Base-by-base conservation (phyloP, 441 rosid genomes). In the Euphorbia celastroides region DNA sequence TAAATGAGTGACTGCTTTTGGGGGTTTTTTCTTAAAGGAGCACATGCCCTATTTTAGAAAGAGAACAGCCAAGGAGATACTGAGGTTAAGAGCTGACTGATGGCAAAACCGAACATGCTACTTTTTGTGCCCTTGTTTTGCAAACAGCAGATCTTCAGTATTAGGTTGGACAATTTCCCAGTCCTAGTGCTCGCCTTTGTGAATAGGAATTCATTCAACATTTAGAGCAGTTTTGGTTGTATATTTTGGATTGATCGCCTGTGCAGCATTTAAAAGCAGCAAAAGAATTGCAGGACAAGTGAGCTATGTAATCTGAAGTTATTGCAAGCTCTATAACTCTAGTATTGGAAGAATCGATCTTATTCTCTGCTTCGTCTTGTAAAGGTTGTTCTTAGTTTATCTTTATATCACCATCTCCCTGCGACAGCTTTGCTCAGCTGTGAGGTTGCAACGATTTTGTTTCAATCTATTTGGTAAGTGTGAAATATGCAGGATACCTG, bases 61-160 rank as follows among this genome's bases (percentile, higher is more conserved):
- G 76, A 86, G 93, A 77, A 91, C 97, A n/a, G 90, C 92, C 6
- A 87, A 86, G 77, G 96, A 93, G 79, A 85, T 93, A 62, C 80
- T 93, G 66, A 81, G 78, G 76, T 67, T 82, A 79, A 83, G 75
- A 87, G 97, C 99, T 3, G 80, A 89, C 50, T 88, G 85, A 87
- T 71, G 67, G 36, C 60, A 50, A 52, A 17, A 48, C 26, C 28
- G 54, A 28, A 31, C 5, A 16, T 27, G 44, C 65, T 17, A 5
- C 26, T 7, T 4, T 3, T 11, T 48, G 32, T 57, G 41, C 20
- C 57, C 12, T 17, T 5, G 12, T 48, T 36, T 32, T 38, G 66
- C 66, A 38, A 46, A 54, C 26, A 41, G 62, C 65, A 67, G 59
- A 48, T 17, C 12, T 14, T 36, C 28, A 13, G 20, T n/a, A 7